Conservation (phyloP, 2,329 filamentous ascomycete genomes). For the Didymella pomorum region DNA sequence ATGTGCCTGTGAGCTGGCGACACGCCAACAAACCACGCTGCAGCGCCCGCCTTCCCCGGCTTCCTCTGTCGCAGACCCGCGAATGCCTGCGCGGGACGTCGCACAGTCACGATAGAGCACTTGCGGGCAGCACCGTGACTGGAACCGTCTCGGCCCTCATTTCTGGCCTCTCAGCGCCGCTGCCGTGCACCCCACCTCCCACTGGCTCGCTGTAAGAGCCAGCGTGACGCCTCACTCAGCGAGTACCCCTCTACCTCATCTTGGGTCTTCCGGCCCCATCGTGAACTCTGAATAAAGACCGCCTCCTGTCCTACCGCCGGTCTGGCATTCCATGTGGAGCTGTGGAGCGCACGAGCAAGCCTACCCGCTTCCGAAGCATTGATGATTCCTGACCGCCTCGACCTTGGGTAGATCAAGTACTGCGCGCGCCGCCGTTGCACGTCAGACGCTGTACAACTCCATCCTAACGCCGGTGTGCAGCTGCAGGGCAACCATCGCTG, state of each 20-base stretch:
- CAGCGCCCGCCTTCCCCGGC: conserved; percentile 37
- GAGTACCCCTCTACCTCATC: conserved; percentile 14
- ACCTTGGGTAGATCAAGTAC: conserved; percentile 25
- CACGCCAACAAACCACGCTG: conserved; percentile 37
- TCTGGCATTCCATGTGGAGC: conserved; percentile 29
- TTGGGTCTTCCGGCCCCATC: conserved; percentile 13
- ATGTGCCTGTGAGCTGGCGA: conserved; percentile 43
- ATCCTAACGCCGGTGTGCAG: conserved; percentile 32
- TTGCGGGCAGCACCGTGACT: conserved; percentile 38
- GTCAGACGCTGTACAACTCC: conserved; percentile 26
- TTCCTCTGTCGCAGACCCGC: conserved; percentile 23
- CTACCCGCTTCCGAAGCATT: conserved; percentile 38
- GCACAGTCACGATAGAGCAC: conserved; percentile 36
- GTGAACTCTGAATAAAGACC: conserved; percentile 20
- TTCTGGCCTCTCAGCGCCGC: conserved; percentile 12
- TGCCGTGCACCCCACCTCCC: conserved; percentile 13
- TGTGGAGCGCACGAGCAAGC: conserved; percentile 31
- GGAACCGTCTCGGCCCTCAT: conserved; percentile 29
- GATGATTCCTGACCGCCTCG: conserved; percentile 45
- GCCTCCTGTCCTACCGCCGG: conserved; percentile 14
- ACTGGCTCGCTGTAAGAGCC: conserved; percentile 33
- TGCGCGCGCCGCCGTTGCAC: conserved; percentile 28
- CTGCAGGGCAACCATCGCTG: conserved; percentile 27
- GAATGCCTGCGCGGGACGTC: conserved; percentile 44
- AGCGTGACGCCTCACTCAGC: conserved; percentile 40